Evolutionary conservation across 805 yeast genomes (phyloP).

Genomic region (Cyberlindnera galapagoensis): DNA sequence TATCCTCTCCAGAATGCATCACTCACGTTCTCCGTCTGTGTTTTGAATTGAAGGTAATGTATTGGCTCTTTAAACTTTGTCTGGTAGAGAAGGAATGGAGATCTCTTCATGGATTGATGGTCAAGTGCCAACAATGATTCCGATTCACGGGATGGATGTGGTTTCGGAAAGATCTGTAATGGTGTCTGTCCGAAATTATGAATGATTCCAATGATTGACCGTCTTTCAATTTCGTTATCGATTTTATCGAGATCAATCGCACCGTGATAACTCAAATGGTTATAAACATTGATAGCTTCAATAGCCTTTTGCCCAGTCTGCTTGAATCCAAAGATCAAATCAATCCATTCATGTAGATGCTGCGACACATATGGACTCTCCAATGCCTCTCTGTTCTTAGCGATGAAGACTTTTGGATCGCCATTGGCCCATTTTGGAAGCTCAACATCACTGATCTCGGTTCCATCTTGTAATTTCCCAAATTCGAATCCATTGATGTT

Average conservation of each 20-base stretch:
- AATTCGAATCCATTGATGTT: conserved; percentile 64
- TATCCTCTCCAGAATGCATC: conserved; percentile 45
- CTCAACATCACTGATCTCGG: conserved; percentile 49
- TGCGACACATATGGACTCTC: conserved; percentile 78
- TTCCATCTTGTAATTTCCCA: conserved; percentile 62
- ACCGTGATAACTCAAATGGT: conserved; percentile 79
- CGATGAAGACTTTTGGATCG: conserved; percentile 68
- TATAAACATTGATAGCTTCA: conserved; percentile 67
- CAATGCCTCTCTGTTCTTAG: conserved; percentile 73
- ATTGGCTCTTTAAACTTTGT: conserved; percentile 36
- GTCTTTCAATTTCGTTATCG: conserved; percentile 63
- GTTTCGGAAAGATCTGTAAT: conserved; percentile 55
- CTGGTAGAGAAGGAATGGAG: conserved; percentile 38
- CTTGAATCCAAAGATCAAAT: conserved; percentile 72
- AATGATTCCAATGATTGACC: conserved; percentile 76
- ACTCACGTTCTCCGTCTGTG: conserved; percentile 27
- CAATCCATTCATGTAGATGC: conserved; percentile 79
- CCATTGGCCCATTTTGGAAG: conserved; percentile 82
- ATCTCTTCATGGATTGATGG: conserved; percentile 23
- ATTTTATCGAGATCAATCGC: conserved; percentile 72
- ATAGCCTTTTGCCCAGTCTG: conserved; percentile 71
- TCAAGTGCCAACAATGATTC: conserved; percentile 32
- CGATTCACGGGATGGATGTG: conserved; percentile 51
- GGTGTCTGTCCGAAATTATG: conserved; percentile 95
- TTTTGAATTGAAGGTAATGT: conserved; percentile 38